Base-by-base conservation (phyloP, 2,329 filamentous ascomycete genomes). In the Tolypocladium ovalisporum region DNA sequence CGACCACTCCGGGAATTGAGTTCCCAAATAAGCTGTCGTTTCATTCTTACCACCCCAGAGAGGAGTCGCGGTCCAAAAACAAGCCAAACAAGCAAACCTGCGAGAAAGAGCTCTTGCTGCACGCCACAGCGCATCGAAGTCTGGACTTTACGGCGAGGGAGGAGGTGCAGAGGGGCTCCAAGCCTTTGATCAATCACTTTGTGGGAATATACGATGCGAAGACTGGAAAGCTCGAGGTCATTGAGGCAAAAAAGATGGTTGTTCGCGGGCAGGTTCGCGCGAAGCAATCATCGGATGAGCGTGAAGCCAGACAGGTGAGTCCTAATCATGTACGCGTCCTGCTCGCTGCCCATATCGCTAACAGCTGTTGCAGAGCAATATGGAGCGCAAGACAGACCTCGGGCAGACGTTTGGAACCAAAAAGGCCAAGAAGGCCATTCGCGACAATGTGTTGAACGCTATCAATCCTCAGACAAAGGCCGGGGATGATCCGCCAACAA, bases 341-440 rank as follows among this genome's bases (percentile, higher is more conserved):
- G 2, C 10, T 34, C 29, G 7, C 10, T 15, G 29, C 47, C 5
- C 47, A 3, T 22, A 10, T 52, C 19, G 47, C 68, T 62, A 70
- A 73, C 60, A 27, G 22, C 36, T 53, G 40, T 40, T 58, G 22
- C 63, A 86, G 83, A 80, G 75, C 51, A 80, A 80, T 65, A 74
- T 80, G 64, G 81, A 86, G 34, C 81, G 82, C 67, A 83, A 82
- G 63, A 86, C 84, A 64, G 82, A 86, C 2, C 83, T 95, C 15
- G 88, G 88, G 44, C 80, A 88, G 64, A 84, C 87, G 36, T 95
- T 95, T 66, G 90, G 90, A 69, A 93, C 89, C 32, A 91, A 89
- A 76, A 93, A 92, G 73, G 87, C 89, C 27, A 88, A 86, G 77
- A 93, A 92, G 74, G 87, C 84, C 1, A 84, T 94, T 63, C 78